Base-by-base conservation (phyloP, 768 basidiomycete species). In the Suillus americanus region DNA sequence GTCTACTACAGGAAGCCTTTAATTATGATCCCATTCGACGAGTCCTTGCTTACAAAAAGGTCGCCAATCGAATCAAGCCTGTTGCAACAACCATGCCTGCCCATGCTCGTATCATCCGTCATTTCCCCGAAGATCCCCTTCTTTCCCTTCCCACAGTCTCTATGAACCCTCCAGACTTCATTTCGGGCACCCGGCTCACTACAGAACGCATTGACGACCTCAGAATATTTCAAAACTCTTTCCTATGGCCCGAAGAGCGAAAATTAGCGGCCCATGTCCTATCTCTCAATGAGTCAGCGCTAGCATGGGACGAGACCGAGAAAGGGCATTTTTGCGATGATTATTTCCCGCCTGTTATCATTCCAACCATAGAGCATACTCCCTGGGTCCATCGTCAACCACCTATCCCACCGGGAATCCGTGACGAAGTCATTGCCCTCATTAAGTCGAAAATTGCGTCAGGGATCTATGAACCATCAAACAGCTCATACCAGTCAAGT, bases 301-400 rank as follows among this genome's bases (percentile, higher is more conserved):
- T 84, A 41, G 79, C 81, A 0, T 84, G 80, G 28, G 64, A 74
- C 3, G 76, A 82, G 13, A 13, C 41, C 0, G 79, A 84, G 56
- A 69, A 72, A 20, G 80, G 83, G 0, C 48, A 56, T 0, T 80
- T 82, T 30, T 51, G 60, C 1, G 60, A 71, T 2, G 72, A 80
- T 1, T 81, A 70, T 81, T 80, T 30, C 56, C 64, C 66, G 0
- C 76, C 77, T 0, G 62, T 78, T 0, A 63, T 71, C 0, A 77
- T 81, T 25, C 28, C 3, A 3, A 30, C 28, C 3, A 30, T n/a
- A n/a, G n/a, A n/a, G n/a, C n/a, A n/a, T n/a, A n/a, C n/a, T n/a
- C n/a, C n/a, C n/a, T n/a, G n/a, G n/a, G n/a, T n/a, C n/a, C n/a
- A n/a, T n/a, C n/a, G n/a, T n/a, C n/a, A n/a, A n/a, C n/a, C n/a